These are phyloP conservation scores for Tremellales sp. DNA, from an alignment of 1,284 basidiomycete genomes.

Conservation along the genomic window DNA sequence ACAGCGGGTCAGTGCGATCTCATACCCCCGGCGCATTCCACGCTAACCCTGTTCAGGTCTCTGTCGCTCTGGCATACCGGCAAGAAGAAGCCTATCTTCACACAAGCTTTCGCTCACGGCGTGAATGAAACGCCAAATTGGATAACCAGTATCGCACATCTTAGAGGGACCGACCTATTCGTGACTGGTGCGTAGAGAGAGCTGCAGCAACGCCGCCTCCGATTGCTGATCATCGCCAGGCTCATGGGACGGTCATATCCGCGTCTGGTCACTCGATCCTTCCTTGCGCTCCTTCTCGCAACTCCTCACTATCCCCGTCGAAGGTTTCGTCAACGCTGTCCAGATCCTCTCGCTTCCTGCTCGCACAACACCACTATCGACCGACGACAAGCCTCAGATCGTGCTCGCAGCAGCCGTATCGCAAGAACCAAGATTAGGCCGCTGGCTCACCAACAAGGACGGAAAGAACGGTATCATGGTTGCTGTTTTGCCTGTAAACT, in stretches of 20 bases:
- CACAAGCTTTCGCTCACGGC: constrained; percentile 79
- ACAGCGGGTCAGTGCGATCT: constrained; percentile 78
- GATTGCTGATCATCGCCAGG: constrained; percentile 52
- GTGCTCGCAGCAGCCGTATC: constrained; percentile 75
- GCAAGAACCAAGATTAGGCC: constrained; percentile 80
- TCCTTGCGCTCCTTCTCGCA: constrained; percentile 71
- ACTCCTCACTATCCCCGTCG: constrained; percentile 57
- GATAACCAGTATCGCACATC: constrained; percentile 76
- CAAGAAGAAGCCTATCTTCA: constrained; percentile 95
- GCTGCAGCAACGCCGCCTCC: not conserved
- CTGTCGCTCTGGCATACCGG: constrained; percentile 88
- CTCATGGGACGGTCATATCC: constrained; percentile 85
- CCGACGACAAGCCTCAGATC: constrained; percentile 49
- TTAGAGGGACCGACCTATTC: constrained; percentile 88
- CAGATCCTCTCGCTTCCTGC: constrained; percentile 67
- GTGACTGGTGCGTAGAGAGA: constrained; percentile 66
- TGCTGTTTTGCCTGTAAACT: constrained; percentile 31
- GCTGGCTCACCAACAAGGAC: constrained; percentile 75
- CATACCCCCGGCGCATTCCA: not conserved
- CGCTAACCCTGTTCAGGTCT: constrained; percentile 56
- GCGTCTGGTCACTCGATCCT: constrained; percentile 80
- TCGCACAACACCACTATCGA: constrained; percentile 48
- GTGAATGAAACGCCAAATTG: constrained; percentile 66
- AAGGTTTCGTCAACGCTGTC: constrained; percentile 84
- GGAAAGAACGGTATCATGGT: constrained; percentile 71